Base-by-base conservation (phyloP, 306 rosid genomes). In the Vigna hirtella region DNA sequence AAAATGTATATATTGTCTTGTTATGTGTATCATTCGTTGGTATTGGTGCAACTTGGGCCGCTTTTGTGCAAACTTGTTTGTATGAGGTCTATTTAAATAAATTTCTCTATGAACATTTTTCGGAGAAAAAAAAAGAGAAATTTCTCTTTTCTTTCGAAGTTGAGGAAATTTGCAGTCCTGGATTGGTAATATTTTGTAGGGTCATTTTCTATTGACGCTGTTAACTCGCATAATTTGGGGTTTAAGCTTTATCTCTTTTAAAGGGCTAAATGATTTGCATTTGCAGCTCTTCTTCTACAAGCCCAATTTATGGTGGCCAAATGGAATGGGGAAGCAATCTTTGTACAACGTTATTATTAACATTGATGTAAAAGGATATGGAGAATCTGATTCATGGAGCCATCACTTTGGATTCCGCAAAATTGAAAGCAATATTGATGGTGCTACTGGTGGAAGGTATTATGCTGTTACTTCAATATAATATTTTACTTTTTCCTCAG, bases 251-350 rank as follows among this genome's bases (percentile, higher is more conserved):
- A 59, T 11, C 47, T 48, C 78, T 73, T 48, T 63, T 86, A 24
- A 77, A 63, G 63, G 76, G 70, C 71, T 84, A 78, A 78, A 75
- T 73, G 64, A 32, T 86, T 26, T 79, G 69, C 70, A 69, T 71
- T 83, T 79, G 84, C 95, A 94, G 98, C 95, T 94, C 67, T 94
- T 84, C 82, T 92, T 94, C 88, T 90, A 92, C 89, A 94, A 92
- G 87, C 98, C 98, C 16, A 82, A 94, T 85, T 87, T 94, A 77
- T 94, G 98, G 98, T 94, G 98, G 98, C 98, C 98, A n/a, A 94
- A 94, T 75, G 97, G 98, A 81, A 92, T 94, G 98, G 98, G 98
- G 66, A 94, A 92, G 82, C 98, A 94, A 83, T 81, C 87, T 76
- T 70, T 94, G 87, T 89, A 94, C 79, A 81, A 87, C 16, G 97